Base-by-base conservation (phyloP, 768 basidiomycete species). In the Lactarius akahatsu region DNA sequence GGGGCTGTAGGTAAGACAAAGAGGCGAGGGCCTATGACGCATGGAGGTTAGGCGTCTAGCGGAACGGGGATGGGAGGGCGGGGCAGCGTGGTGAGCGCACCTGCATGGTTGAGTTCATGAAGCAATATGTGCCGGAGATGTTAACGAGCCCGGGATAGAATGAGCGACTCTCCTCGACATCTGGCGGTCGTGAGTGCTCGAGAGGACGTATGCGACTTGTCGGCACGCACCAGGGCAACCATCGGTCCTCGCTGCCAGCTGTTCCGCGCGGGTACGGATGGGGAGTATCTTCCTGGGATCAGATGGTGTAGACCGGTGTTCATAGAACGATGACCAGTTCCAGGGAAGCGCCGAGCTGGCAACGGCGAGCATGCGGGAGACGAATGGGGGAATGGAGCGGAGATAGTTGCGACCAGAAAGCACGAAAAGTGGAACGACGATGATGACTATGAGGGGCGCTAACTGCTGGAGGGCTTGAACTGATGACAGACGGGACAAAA, bases 91-190 rank as follows among this genome's bases (percentile, higher is more conserved):
- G 57, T 16, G 56, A 56, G 56, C 64, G 20, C 23, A 85, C 92
- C 85, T 98, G 96, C 11, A 98, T 80, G 3, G 94, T 94, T 15
- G 96, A 95, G 75, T 98, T 96, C 88, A 98, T 92, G 80, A 97
- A 98, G 74, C 96, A 98, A 70, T 96, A 92, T 60, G 94, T 96
- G 13, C 96, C 96, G 10, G 94, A 96, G 43, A 96, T 89, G 73
- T 98, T 98, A 73, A 97, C 91, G 59, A 98, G 88, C 0, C 96
- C 96, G 2, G 95, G 91, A 76, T 92, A 97, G 72, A 87, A 83
- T 26, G 82, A 52, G 2, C 16, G 80, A 18, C 82, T 72, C 62
- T 75, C 70, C 52, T 72, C 69, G 20, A 54, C 50, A 45, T 61
- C 58, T 40, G 11, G 13, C 2, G 32, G 23, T 52, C 13, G 15